Conservation (phyloP, 2,329 filamentous ascomycete genomes). For the Pseudocercospora crystallina region DNA sequence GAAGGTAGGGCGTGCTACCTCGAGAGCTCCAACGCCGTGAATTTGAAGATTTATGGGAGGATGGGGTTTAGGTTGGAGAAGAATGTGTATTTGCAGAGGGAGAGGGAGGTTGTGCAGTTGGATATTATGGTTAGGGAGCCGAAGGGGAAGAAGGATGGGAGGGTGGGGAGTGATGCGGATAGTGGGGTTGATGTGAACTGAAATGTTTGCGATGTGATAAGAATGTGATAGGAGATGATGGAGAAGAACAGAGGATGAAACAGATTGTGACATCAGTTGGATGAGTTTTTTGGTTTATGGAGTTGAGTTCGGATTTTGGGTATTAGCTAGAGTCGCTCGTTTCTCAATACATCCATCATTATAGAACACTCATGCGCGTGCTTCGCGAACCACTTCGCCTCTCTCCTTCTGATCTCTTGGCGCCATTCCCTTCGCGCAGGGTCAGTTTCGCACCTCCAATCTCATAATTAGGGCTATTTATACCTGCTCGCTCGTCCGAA, state of each 20-base stretch:
- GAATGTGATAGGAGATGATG: not conserved
- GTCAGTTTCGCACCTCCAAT: too few relatives aligned
- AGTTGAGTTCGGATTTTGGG: not conserved
- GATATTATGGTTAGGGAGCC: constrained; percentile 84
- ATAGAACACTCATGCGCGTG: too few relatives aligned
- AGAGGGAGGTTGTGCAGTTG: constrained; percentile 60
- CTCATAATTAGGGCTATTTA: too few relatives aligned
- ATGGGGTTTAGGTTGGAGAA: constrained; percentile 69
- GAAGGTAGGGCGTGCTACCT: constrained; percentile 72
- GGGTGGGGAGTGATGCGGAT: constrained; percentile 19
- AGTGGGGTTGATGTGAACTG: constrained; percentile 22
- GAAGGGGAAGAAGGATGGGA: not conserved
- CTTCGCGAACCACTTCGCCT: too few relatives aligned
- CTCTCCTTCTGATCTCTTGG: too few relatives aligned
- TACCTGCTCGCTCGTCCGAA: too few relatives aligned
- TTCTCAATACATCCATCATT: too few relatives aligned
- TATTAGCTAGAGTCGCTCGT: constrained; percentile 10
- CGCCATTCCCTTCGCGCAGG: too few relatives aligned
- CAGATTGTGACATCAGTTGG: constrained; percentile 15
- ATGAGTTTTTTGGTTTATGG: not conserved
- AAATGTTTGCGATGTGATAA: not conserved
- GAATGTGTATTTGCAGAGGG: constrained; percentile 63
- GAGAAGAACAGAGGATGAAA: constrained; percentile 15
- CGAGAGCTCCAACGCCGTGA: constrained; percentile 70
- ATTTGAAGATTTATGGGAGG: constrained; percentile 70